phyloP scores from a whole-genome alignment of 2,329 filamentous ascomycete genomes.

The Davidsoniella eucalypti region DNA sequence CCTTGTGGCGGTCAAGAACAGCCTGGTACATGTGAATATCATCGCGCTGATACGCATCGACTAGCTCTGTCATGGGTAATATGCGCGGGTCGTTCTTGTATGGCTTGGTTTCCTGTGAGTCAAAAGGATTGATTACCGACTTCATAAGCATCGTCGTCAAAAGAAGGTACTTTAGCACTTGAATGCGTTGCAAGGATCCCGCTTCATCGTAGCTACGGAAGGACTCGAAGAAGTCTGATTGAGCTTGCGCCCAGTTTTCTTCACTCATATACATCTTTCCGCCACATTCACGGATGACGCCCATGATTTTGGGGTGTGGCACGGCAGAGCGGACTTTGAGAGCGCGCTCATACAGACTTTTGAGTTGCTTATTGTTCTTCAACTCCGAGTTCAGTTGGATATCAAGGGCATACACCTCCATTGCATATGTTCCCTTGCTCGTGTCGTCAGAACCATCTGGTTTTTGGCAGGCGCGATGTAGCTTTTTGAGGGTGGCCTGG shows the following conservation, averaged over 20 bases:
- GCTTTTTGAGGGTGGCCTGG: constrained; percentile 67
- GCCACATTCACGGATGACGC: constrained; percentile 93
- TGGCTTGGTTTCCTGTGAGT: constrained; percentile 96
- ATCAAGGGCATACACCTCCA: constrained; percentile 91
- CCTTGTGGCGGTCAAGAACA: constrained; percentile 72
- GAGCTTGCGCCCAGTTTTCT: constrained; percentile 96
- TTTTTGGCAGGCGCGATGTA: constrained; percentile 76
- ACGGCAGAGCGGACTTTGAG: constrained; percentile 91
- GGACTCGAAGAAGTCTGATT: constrained; percentile 95
- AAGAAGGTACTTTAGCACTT: constrained; percentile 92
- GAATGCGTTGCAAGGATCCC: constrained; percentile 76
- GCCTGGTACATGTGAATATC: constrained; percentile 85
- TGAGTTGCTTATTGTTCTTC: constrained; percentile 92
- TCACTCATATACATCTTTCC: constrained; percentile 99
- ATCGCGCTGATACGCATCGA: constrained; percentile 90
- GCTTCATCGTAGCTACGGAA: constrained; percentile 99
- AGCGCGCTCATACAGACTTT: constrained; percentile 79
- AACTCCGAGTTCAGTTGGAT: constrained; percentile 98
- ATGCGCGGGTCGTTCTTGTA: constrained; percentile 94
- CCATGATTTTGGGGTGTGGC: constrained; percentile 97
- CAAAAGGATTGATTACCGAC: constrained; percentile 95
- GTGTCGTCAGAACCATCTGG: constrained; percentile 81
- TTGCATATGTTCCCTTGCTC: constrained; percentile 87
- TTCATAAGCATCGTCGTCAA: constrained; percentile 97
- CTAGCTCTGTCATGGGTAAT: constrained; percentile 89